Evolutionary conservation across 139 green algal genomes (phyloP), one percentile per base, ranked within the genome.

Genomic region (Dunaliella primolecta): DNA sequence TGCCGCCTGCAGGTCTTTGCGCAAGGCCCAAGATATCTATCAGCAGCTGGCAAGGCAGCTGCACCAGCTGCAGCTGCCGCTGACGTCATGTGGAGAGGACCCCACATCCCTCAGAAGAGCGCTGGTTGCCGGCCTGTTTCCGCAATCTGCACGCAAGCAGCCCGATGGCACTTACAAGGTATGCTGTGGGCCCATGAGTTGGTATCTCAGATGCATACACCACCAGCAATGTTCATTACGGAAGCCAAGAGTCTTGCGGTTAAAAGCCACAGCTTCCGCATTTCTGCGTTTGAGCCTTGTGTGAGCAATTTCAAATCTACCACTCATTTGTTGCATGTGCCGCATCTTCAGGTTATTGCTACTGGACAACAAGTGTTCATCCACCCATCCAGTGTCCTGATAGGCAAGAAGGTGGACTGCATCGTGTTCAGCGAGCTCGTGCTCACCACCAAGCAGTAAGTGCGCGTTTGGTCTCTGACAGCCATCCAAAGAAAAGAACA

Each of bases 351-450:
- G 71, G 87, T 98, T 37, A 79, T 97, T 31, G 88, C 90, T 24
- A 95, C 92, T 0, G 88, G 92, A 1, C 93, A 96, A 75, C 37
- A 82, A 78, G 82, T 90, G 91, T 83, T 84, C 70, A 84, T 98
- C n/a, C 96, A 98, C 90, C 96, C 96, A 7, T 95, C 90, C 30
- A 95, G 89, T 0, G 93, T 96, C 38, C 90, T 98, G 32, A 79
- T 85, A 56, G 85, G 88, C 32, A 71, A 70, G 33, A 88, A 90
- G 81, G 88, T 93, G 2, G 88, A 90, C n/a, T 94, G 83, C 83
- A 90, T 98, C 0, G 91, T 98, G 30, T 98, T 98, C 87, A 92
- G 90, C 80, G 94, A 98, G 87, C 84, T 98, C 34, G 88, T 95
- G 80, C 88, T 88, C 81, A 97, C 95, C 75, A 94, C 88, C 0